phyloP scores from a whole-genome alignment of 345 rosid genomes.

The Ailanthus altissimus region DNA sequence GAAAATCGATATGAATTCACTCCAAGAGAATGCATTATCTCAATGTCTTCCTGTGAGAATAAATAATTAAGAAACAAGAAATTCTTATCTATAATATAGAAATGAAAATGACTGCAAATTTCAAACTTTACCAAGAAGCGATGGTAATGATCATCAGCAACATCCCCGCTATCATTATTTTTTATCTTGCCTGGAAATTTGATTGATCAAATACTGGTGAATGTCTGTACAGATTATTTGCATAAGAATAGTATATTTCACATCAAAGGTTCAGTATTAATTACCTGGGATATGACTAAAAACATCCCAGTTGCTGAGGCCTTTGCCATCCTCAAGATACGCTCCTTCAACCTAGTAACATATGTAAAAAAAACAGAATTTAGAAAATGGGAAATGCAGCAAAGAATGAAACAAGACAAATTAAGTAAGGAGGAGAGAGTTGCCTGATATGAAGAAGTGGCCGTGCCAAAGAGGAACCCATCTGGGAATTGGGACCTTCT shows the following conservation, averaged over 20 bases:
- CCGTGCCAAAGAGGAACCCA: slow-evolving; percentile 23
- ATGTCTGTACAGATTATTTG: background rate
- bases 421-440: too few species aligned
- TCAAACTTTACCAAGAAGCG: too few species aligned
- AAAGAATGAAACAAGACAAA: too few species aligned
- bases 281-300: slow-evolving; percentile 46
- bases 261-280: background rate
- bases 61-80: background rate
- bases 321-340: slow-evolving; percentile 47
- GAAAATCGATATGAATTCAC: slow-evolving; percentile 45
- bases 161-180: slow-evolving; percentile 27
- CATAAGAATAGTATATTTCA: background rate
- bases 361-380: too few species aligned
- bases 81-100: background rate
- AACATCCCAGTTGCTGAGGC: slow-evolving; percentile 58
- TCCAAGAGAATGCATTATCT: slow-evolving; percentile 39
- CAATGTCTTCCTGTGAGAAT: slow-evolving; percentile 37
- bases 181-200: slow-evolving; percentile 18
- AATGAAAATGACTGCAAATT: background rate
- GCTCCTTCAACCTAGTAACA: slow-evolving; percentile 52
- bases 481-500: slow-evolving; percentile 23
- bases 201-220: background rate
- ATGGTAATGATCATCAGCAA: slow-evolving; percentile 33
- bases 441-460: background rate
- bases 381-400: too few species aligned